phyloP scores from a whole-genome alignment of 371 early-diverging fungal genomes.

The Apophysomyces ossiformis region DNA sequence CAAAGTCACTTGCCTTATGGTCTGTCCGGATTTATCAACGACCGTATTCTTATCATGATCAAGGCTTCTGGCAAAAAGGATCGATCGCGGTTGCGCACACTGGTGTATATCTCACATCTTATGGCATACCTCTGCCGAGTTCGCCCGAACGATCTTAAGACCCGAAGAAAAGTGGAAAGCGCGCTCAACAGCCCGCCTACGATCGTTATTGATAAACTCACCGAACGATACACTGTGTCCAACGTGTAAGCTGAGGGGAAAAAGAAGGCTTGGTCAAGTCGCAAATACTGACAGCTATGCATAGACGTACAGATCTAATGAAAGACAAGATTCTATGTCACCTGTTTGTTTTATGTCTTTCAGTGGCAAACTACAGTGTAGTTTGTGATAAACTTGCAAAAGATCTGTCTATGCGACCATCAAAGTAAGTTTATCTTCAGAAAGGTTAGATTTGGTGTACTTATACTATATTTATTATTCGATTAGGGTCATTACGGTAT shows the following conservation, averaged over 20 bases:
- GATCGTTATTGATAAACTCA: conserved; percentile 65
- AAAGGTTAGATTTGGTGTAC: not conserved
- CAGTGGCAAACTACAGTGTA: conserved; percentile 71
- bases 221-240: conserved; percentile 70
- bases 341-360: conserved; percentile 72
- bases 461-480: not conserved
- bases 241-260: conserved; percentile 37
- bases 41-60: conserved; percentile 46
- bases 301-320: conserved; percentile 67
- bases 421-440: conserved; percentile 29
- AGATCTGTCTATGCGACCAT: conserved; percentile 66
- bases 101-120: conserved; percentile 76
- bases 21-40: conserved; percentile 55
- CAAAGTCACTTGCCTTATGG: conserved; percentile 48
- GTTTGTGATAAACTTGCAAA: conserved; percentile 63
- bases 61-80: conserved; percentile 67
- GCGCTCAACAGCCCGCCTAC: conserved; percentile 63
- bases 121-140: conserved; percentile 68
- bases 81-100: conserved; percentile 56
- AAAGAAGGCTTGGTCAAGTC: not conserved
- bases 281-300: not conserved
- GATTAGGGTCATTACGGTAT: conserved; percentile 22
- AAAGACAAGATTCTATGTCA: conserved; percentile 82
- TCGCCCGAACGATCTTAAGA: conserved; percentile 52
- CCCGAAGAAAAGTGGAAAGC: conserved; percentile 52